A percentile compares a stretch with the other conserved stretches of the same genome.
These are phyloP conservation scores for Blastobotrys aristatus DNA, from an alignment of 1,139 yeast genomes.

Conservation along the genomic window DNA sequence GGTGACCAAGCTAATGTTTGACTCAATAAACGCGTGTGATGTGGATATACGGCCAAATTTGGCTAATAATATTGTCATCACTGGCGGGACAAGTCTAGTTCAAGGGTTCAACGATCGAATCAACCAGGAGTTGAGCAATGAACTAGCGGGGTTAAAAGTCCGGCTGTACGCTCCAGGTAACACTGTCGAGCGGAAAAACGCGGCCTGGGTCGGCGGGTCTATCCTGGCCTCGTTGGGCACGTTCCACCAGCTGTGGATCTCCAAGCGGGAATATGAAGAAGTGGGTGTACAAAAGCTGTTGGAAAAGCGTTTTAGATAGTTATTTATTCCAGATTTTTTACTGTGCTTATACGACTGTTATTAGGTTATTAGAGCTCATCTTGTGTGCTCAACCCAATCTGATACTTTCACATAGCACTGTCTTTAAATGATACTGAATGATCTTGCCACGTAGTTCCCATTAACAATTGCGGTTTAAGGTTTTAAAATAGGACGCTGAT, in stretches of 20 bases:
- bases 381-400: too few relatives aligned
- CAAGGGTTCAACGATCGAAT: slow-evolving; percentile 85
- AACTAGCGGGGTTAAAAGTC: slow-evolving; percentile 88
- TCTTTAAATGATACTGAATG: too few relatives aligned
- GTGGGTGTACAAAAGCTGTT: slow-evolving; percentile 76
- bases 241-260: slow-evolving; percentile 96
- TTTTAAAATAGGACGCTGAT: too few relatives aligned
- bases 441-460: too few relatives aligned
- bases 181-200: slow-evolving; percentile 72
- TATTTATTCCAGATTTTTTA: too few relatives aligned
- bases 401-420: too few relatives aligned
- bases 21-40: slow-evolving; percentile 61
- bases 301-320: slow-evolving; percentile 29
- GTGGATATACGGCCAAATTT: slow-evolving; percentile 86
- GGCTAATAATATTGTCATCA: slow-evolving; percentile 86
- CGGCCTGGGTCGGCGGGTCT: slow-evolving; percentile 95
- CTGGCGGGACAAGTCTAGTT: slow-evolving; percentile 85
- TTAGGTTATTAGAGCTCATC: too few relatives aligned
- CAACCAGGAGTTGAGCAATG: slow-evolving; percentile 62
- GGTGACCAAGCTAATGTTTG: slow-evolving; percentile 62
- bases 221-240: slow-evolving; percentile 90
- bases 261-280: slow-evolving; percentile 84
- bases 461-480: too few relatives aligned
- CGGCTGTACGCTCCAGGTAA: slow-evolving; percentile 87
- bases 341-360: too few relatives aligned